Base-by-base conservation (phyloP, 257 asterid genomes). In the Jacaranda mimosifolia region DNA sequence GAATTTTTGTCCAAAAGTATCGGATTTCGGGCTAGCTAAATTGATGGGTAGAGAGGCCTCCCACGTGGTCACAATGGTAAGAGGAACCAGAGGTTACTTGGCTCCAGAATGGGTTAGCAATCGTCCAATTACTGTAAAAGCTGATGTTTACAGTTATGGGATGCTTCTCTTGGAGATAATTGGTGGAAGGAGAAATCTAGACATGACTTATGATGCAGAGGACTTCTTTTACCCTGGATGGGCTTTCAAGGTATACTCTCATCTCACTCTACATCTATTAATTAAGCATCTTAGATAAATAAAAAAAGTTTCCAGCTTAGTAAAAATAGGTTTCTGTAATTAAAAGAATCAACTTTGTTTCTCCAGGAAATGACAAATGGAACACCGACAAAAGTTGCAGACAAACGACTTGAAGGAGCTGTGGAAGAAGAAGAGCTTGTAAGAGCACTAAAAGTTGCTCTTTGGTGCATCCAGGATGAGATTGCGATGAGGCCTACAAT, bases 31-130 rank as follows among this genome's bases (percentile, higher is more conserved):
- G 35, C 93, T 94, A 12, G 98, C 98, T 10, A 94, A 94, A 72
- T 18, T 94, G 87, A 92, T 94, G 98, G 97, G 97, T n/a, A 85
- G 97, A 82, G 98, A 94, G 78, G 97, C 91, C 53, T 94, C 98
- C 0, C 97, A 79, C 4, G 94, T 92, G 38, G 90, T 94, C 42
- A 92, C 98, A 3, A 92, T 92, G 97, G 77, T 92, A 60, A 83
- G 97, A 76, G 97, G 98, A 53, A 94, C 97, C 67, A 77, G 98
- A 74, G 98, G 97, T 7, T 92, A 94, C 82, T 40, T 94, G 74
- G 98, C 97, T 40, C 98, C 97, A 0, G 97, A 92, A 69, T 94
- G 97, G 97, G 86, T 94, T 55, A 92, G 97, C 85, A 92, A 94
- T 69, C 88, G 97, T 7, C 93, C 97, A 1, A 92, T 94, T 2